Conservation (phyloP, 2,329 filamentous ascomycete genomes). For the Penicillium polonicum region DNA sequence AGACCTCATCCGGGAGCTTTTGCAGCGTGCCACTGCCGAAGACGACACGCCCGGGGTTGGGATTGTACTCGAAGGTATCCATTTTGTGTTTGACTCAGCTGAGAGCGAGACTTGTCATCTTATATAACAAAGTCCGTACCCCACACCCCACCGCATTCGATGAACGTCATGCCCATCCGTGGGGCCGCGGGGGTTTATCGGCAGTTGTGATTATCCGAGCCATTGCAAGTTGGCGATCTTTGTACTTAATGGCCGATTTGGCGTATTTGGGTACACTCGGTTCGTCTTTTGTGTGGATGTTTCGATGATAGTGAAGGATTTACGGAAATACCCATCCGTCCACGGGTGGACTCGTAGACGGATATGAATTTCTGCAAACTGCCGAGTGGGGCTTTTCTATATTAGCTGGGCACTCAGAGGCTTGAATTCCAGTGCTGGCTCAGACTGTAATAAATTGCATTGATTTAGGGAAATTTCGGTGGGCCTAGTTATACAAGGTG, state of each 20-base stretch:
- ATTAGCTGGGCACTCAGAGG: not conserved
- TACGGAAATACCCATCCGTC: not conserved
- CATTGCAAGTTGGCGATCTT: not conserved
- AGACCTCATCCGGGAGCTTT: constrained; percentile 46
- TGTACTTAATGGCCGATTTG: not conserved
- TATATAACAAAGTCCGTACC: constrained; percentile 15
- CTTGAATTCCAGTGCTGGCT: not conserved
- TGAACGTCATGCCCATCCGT: constrained; percentile 13
- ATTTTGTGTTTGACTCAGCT: constrained; percentile 31
- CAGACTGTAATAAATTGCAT: not conserved
- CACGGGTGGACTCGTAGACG: not conserved
- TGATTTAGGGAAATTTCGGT: not conserved
- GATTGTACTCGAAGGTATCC: constrained; percentile 58
- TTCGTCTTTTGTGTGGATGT: not conserved
- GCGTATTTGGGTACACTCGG: not conserved
- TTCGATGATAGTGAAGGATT: not conserved
- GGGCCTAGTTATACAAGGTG: no score
- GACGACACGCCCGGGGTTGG: constrained; percentile 55
- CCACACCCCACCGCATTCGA: constrained; percentile 18
- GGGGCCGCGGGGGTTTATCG: constrained; percentile 19
- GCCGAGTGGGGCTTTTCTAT: not conserved
- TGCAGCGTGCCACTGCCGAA: constrained; percentile 57
- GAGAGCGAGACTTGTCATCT: constrained; percentile 10
- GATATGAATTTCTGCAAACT: not conserved
- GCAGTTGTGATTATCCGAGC: constrained; percentile 14